phyloP scores from a whole-genome alignment of 306 rosid species.

The Inga laurina region DNA sequence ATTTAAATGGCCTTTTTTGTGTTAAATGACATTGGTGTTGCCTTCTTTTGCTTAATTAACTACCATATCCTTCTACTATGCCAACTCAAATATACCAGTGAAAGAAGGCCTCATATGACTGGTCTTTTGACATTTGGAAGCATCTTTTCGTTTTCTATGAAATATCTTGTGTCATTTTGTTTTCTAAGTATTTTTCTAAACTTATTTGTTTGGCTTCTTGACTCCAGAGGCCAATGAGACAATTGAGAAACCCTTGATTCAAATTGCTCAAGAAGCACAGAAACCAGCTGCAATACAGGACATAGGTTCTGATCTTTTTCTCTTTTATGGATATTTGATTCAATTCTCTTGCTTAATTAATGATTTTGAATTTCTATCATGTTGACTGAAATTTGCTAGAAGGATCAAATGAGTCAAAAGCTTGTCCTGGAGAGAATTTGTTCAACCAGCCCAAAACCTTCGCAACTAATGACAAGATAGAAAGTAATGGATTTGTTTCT shows the following conservation, averaged over 20 bases:
- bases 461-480: background rate
- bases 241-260: background rate
- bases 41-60: too few species aligned
- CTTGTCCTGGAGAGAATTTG: background rate
- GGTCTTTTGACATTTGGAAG: background rate
- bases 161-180: too few species aligned
- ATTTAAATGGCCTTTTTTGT: too few species aligned
- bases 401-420: background rate
- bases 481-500: background rate
- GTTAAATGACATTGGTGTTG: background rate
- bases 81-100: too few species aligned
- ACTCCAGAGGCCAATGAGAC: background rate
- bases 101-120: background rate
- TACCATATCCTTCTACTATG: background rate
- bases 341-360: background rate
- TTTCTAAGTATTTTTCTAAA: background rate
- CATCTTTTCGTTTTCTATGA: background rate
- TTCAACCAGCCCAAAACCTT: background rate
- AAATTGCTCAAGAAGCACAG: background rate
- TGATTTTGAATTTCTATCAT: background rate
- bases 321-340: background rate
- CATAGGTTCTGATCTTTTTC: background rate
- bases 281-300: background rate
- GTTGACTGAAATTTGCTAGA: background rate
- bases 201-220: too few species aligned